Evolutionary conservation across 1,284 basidiomycete species (phyloP), one percentile per base, ranked within the genome.

Genomic region (Neolentinus lepideus): DNA sequence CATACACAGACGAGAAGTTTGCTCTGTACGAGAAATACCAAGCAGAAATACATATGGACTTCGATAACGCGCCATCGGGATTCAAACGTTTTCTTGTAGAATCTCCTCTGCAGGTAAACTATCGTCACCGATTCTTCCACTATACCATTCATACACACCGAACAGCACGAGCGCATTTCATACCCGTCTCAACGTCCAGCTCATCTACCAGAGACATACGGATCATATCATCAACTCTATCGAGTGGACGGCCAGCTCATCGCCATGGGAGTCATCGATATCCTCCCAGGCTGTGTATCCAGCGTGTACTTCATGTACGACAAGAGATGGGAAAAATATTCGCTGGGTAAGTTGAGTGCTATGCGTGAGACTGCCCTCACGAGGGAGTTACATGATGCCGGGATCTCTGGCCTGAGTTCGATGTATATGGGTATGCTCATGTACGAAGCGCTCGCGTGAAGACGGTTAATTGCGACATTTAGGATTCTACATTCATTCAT

Each of bases 291-390:
- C 26, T 95, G 96, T 62, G 88, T 99, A 2, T 96, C 93, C 14
- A 93, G 90, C 60, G 96, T 99, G 9, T 99, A 99, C 70, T 95
- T 98, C 68, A 88, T 96, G 73, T 98, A 97, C 72, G 84, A 94
- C 64, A 83, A 85, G 8, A 76, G 77, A 33, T 95, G 84, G 78
- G 85, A 90, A 43, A 76, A 77, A 47, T 82, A 83, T 64, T 88
- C 89, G 11, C 67, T 98, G 25, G 96, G 97, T 48, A 98, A 92
- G 89, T 72, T 96, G 25, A 93, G 90, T 60, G 94, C 90, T 1
- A 67, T 98, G 59, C 78, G 88, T 26, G 94, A 98, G 69, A 76
- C 79, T 1, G 76, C 85, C 9, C 76, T 96, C 38, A 87, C 80
- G 1, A 74, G 72, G 43, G 89, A 95, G 64, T 85, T 97, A 56